Base-by-base conservation (phyloP, 1,139 yeast genomes). In the Nakaseomyces nivariensis region DNA sequence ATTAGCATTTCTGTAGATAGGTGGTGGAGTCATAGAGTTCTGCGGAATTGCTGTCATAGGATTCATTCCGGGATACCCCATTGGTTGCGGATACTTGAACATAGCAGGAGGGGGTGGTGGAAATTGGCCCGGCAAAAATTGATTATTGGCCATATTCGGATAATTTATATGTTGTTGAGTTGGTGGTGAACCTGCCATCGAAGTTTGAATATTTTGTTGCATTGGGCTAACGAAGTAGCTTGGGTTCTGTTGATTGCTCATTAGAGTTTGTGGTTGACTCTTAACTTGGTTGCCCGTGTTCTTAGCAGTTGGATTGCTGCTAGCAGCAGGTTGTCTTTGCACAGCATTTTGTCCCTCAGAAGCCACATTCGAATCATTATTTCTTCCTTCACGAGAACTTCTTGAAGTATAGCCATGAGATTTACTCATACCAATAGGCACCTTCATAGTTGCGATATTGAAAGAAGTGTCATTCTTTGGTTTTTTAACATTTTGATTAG, bases 351-450 rank as follows among this genome's bases (percentile, higher is more conserved):
- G 13, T n/a, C 10, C 27, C 11, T 26, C 42, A 25, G 42, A 11
- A 9, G 7, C 13, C 4, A 1, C 13, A 4, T 24, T 11, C 4
- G 42, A 5, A 13, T 11, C 25, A n/a, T 38, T 38, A 10, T 4
- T 38, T 11, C 13, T 8, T 10, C 31, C 31, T 38, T 52, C 58
- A 46, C 58, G 57, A 27, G 54, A 45, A 37, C 48, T 56, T 48
- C 64, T 55, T 9, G 64, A 58, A 36, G 50, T 56, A 46, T 61
- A 61, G n/a, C 55, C 51, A 25, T 48, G 37, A 9, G 40, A 27
- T n/a, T 37, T 45, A 17, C 49, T 44, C 57, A 54, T 54, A 5
- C 55, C 53, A 9, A 44, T 43, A 4, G 63, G 61, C 37, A 29
- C 34, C 51, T 13, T 27, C 44, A 41, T 41, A 4, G 24, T 11